Percentiles rank a stretch among this genome's conserved stretches.
phyloP scores from a whole-genome alignment of 1,139 yeast species.

The Candida gigantensis region DNA sequence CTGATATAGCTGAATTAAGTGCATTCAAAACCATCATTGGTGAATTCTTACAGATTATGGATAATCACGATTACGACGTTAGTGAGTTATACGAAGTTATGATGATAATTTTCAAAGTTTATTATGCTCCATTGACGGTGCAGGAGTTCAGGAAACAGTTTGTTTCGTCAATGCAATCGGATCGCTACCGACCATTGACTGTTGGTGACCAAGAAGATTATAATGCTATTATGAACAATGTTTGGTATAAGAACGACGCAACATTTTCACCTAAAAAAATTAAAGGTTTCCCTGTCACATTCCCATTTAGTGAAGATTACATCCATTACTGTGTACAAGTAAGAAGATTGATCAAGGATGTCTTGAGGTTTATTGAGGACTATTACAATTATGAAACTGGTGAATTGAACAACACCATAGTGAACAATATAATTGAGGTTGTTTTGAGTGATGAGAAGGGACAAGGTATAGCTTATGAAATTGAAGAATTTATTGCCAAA shows the following conservation, averaged over 20 bases:
- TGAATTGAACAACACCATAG: conserved; percentile 48
- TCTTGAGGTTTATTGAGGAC: conserved; percentile 63
- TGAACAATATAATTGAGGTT: conserved; percentile 65
- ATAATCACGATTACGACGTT: conserved; percentile 64
- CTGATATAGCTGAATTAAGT: conserved; percentile 32
- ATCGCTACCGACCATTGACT: conserved; percentile 85
- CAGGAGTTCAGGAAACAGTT: conserved; percentile 64
- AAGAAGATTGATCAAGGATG: conserved; percentile 56
- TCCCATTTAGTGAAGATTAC: conserved; percentile 89
- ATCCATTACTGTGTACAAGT: conserved; percentile 82
- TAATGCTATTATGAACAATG: conserved; percentile 58
- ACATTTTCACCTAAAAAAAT: conserved; percentile 41
- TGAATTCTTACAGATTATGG: conserved; percentile 74
- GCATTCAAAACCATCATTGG: conserved; percentile 62
- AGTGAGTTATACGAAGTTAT: conserved; percentile 64
- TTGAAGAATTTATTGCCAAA: conserved; percentile 58
- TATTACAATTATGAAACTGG: conserved; percentile 56
- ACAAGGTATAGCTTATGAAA: conserved; percentile 65
- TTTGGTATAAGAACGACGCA: conserved; percentile 69
- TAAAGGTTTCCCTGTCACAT: conserved; percentile 57
- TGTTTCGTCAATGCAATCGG: conserved; percentile 64
- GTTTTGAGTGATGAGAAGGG: conserved; percentile 55
- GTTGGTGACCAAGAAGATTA: conserved; percentile 62
- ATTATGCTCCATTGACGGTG: conserved; percentile 58
- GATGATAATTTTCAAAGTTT: conserved; percentile 56